Base-by-base conservation (phyloP, 1,284 basidiomycete species). In the Irpex sp. region DNA sequence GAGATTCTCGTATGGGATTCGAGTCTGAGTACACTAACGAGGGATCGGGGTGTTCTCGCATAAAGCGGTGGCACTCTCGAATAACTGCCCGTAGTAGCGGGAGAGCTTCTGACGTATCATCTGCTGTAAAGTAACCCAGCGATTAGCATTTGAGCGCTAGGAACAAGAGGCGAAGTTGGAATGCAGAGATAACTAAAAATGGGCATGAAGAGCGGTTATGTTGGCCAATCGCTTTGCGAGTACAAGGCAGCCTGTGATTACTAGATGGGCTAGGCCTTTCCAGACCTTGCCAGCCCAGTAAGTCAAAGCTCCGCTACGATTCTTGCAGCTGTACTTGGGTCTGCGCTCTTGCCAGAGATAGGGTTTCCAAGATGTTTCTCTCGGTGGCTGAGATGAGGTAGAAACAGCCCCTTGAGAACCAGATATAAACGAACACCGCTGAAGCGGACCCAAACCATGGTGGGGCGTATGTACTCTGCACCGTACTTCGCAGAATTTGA, bases 51-150 rank as follows among this genome's bases (percentile, higher is more conserved):
- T 84, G 82, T 37, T 76, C 73, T 37, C 78, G 67, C 60, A 87
- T 77, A 65, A 87, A 84, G 40, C 84, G 81, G 71, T 86, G 83
- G 70, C 85, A 88, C 72, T 88, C 86, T 67, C 87, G 85, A 4
- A 89, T 81, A 60, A 89, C 84, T 4, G 82, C 86, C 48, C 86
- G 80, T 49, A 89, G 74, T 4, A 86, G 76, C 0, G 84, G 80
- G 4, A 86, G 74, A 0, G 84, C 81, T 62, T 84, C 81, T 38
- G 72, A 65, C 17, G 78, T 69, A 61, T 83, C 79, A 65, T 82
- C 81, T 59, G 73, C 85, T 85, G 67, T 11, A 40, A 15, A 57
- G 34, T 52, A 9, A 9, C 19, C 8, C 17, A 21, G 21, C 49
- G 49, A 52, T 17, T 52, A 52, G n/a, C 55, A 57, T 57, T 34